phyloP scores from a whole-genome alignment of 495 filamentous ascomycete species.

The Penicillium cinerascens region DNA sequence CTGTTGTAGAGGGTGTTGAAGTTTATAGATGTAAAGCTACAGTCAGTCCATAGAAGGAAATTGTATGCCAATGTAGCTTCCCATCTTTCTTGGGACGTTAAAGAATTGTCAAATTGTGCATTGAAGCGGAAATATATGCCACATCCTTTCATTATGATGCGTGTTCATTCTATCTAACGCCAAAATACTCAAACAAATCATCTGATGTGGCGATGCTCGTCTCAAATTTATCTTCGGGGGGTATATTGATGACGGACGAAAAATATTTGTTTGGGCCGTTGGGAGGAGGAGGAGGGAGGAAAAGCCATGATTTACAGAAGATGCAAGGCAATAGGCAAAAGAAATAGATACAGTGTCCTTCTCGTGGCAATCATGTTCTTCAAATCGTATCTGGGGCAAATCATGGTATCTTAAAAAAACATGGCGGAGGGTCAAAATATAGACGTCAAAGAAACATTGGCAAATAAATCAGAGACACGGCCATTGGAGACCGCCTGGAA shows the following conservation, averaged over 20 bases:
- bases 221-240: neutral
- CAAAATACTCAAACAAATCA: neutral
- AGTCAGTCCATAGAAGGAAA: too few relatives aligned
- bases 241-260: neutral
- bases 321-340: neutral
- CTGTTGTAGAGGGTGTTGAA: too few relatives aligned
- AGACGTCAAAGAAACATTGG: slow-evolving; percentile 23
- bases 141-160: neutral
- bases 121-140: too few relatives aligned
- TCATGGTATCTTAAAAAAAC: slow-evolving; percentile 38
- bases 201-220: neutral
- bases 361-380: slow-evolving; percentile 28
- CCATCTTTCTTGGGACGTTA: neutral
- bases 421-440: slow-evolving; percentile 20
- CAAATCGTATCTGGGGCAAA: slow-evolving; percentile 23
- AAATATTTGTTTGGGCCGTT: neutral
- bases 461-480: slow-evolving; percentile 5
- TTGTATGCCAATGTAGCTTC: too few relatives aligned
- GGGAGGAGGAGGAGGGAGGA: neutral
- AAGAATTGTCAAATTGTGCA: neutral
- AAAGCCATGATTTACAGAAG: slow-evolving; percentile 9
- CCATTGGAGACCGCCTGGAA: neutral
- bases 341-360: slow-evolving; percentile 17
- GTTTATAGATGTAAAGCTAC: too few relatives aligned
- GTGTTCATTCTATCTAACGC: neutral